phyloP scores from a whole-genome alignment of 2,329 filamentous ascomycete genomes.

The Fusarium miscanthi region DNA sequence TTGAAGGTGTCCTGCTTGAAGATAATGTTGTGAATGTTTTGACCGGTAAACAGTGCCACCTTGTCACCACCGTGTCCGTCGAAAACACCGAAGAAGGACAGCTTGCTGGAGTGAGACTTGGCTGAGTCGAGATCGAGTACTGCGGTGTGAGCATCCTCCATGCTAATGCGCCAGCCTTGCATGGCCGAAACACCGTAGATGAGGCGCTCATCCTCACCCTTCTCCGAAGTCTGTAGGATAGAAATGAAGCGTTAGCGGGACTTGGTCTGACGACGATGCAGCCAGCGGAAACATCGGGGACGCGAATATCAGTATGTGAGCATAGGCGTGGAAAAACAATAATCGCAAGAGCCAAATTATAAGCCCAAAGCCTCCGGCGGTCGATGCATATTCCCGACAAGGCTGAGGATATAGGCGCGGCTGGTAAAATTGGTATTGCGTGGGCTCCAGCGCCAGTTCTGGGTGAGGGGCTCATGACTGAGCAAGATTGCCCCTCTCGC shows the following conservation, averaged over 20 bases:
- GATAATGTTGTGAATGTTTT: conserved; percentile 93
- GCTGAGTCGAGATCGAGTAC: conserved; percentile 81
- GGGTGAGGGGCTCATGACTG: conserved; percentile 41
- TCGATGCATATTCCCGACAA: not conserved
- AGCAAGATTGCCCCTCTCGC: conserved; percentile 39
- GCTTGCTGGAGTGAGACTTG: conserved; percentile 75
- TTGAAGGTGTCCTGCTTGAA: conserved; percentile 95
- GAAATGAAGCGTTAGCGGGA: conserved; percentile 43
- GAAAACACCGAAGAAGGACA: conserved; percentile 98
- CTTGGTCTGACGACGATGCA: conserved; percentile 18
- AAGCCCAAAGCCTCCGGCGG: not conserved
- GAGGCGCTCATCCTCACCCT: conserved; percentile 91
- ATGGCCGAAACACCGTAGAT: conserved; percentile 96
- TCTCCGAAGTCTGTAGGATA: conserved; percentile 77
- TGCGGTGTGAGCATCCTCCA: conserved; percentile 96
- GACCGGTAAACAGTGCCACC: conserved; percentile 91
- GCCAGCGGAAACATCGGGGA: conserved; percentile 29
- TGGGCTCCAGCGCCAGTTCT: conserved; percentile 17
- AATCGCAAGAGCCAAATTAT: not conserved
- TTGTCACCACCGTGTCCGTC: conserved; percentile 98
- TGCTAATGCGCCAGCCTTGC: conserved; percentile 99
- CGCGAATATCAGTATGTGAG: conserved; percentile 18
- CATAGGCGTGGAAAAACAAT: not conserved
- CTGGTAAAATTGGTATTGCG: conserved; percentile 9
- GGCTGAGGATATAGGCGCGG: conserved; percentile 22